Evolutionary conservation across 257 asterid species (phyloP).

Genomic region (Solanum chiquidenum): DNA sequence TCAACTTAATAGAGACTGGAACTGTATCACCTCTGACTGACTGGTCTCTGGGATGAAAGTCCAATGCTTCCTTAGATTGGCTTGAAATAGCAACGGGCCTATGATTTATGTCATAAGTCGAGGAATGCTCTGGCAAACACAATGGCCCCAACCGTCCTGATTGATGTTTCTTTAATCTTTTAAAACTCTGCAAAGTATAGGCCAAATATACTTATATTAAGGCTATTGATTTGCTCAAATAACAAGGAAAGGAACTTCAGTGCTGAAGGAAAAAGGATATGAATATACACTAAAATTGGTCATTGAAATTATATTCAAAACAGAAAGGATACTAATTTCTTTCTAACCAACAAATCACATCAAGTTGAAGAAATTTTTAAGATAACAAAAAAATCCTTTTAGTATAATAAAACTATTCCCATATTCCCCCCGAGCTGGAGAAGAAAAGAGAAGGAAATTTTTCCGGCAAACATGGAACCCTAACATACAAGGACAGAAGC

Average conservation of each 20-base stretch:
- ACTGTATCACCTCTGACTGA: slow-evolving; percentile 22
- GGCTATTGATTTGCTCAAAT: not conserved
- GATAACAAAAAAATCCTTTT: not conserved
- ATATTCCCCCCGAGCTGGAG: not conserved
- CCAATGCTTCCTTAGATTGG: slow-evolving; percentile 17
- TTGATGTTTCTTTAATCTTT: slow-evolving; percentile 58
- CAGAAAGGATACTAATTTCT: not conserved
- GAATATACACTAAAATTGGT: not conserved
- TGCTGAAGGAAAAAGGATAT: not conserved
- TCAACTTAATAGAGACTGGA: slow-evolving; percentile 54
- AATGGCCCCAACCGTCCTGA: slow-evolving; percentile 22
- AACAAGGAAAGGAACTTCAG: not conserved
- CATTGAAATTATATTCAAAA: not conserved
- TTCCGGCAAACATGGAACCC: not conserved
- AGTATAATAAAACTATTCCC: not conserved
- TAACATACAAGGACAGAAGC: not conserved
- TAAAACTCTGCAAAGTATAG: slow-evolving; percentile 34
- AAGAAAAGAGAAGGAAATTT: not conserved
- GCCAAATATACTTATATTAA: not conserved
- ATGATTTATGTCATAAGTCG: slow-evolving; percentile 7
- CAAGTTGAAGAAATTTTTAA: not conserved
- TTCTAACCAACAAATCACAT: not conserved
- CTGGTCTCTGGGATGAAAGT: slow-evolving; percentile 21
- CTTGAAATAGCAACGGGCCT: slow-evolving; percentile 8
- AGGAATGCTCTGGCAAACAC: slow-evolving; percentile 19